Evolutionary conservation across 148 eudicot genomes (phyloP).

Genomic region (Silene conica): DNA sequence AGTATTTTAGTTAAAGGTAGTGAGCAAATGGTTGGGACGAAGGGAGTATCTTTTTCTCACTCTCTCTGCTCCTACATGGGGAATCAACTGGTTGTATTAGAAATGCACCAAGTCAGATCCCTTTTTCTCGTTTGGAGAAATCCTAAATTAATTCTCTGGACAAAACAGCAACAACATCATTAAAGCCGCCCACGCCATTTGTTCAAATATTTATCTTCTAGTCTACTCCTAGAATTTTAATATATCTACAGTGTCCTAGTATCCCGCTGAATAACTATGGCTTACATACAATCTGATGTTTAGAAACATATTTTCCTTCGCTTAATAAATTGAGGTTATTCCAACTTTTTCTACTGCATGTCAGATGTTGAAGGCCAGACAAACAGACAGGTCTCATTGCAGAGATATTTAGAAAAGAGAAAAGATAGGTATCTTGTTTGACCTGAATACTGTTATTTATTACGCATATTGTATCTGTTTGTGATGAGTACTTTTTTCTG

Average conservation of each 20-base stretch:
- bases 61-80: neutral
- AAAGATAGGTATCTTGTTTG: constrained; percentile 67
- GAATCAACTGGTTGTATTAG: neutral
- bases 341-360: constrained; percentile 14
- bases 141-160: neutral
- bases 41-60: neutral
- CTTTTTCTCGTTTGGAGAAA: neutral
- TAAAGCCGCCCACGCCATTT: too few species aligned
- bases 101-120: neutral
- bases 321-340: neutral
- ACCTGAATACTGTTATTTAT: neutral
- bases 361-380: constrained; percentile 57
- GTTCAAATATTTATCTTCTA: too few species aligned
- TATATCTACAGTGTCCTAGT: too few species aligned
- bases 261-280: neutral
- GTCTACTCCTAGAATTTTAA: too few species aligned
- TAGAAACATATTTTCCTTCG: neutral
- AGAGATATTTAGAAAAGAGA: constrained; percentile 56
- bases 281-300: neutral
- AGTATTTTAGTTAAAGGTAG: too few species aligned
- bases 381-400: constrained; percentile 57
- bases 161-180: too few species aligned
- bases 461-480: constrained; percentile 1
- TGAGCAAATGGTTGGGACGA: too few species aligned
- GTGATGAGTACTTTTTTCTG: constrained; percentile 11